These are phyloP conservation scores for Nannochloris sp. DNA, from an alignment of 139 green algal species.

Conservation along the genomic window DNA sequence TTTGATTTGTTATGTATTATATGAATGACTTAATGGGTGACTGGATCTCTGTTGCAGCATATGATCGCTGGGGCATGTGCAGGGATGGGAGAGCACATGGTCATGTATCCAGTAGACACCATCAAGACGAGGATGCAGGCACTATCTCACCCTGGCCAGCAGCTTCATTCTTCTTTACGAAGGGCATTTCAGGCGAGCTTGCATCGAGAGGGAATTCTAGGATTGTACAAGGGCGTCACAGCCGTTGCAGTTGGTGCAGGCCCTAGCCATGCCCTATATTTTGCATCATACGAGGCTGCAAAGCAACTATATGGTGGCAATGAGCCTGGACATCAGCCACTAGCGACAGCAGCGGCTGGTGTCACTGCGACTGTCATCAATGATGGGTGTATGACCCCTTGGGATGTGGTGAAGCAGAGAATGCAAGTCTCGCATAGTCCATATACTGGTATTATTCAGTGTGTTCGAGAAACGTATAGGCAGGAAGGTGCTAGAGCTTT, in stretches of 20 bases:
- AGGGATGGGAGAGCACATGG: conserved; percentile 88
- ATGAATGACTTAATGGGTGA: no score
- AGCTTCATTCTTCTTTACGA: conserved; percentile 55
- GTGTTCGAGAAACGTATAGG: conserved; percentile 38
- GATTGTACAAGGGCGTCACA: conserved; percentile 72
- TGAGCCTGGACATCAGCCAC: conserved; percentile 37
- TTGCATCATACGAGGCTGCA: conserved; percentile 81
- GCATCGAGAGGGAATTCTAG: conserved; percentile 55
- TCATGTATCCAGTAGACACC: conserved; percentile 94
- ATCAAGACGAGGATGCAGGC: conserved; percentile 97
- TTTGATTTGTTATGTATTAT: no score
- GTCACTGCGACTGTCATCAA: conserved; percentile 74
- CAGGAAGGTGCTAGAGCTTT: conserved; percentile 74
- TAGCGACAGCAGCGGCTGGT: conserved; percentile 48
- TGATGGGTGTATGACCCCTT: conserved; percentile 78
- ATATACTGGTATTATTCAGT: conserved; percentile 56
- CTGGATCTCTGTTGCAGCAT: conserved; percentile 47
- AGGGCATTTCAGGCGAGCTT: conserved; percentile 50
- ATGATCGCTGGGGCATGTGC: conserved; percentile 78
- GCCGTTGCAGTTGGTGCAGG: conserved; percentile 60
- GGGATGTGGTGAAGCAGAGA: conserved; percentile 86
- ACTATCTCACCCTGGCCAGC: conserved; percentile 74
- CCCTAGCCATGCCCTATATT: conserved; percentile 92
- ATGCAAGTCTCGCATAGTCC: conserved; percentile 68
- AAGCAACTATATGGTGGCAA: conserved; percentile 70